phyloP scores from a whole-genome alignment of 2,329 filamentous ascomycete species.

The Tolypocladium ovalisporum region DNA sequence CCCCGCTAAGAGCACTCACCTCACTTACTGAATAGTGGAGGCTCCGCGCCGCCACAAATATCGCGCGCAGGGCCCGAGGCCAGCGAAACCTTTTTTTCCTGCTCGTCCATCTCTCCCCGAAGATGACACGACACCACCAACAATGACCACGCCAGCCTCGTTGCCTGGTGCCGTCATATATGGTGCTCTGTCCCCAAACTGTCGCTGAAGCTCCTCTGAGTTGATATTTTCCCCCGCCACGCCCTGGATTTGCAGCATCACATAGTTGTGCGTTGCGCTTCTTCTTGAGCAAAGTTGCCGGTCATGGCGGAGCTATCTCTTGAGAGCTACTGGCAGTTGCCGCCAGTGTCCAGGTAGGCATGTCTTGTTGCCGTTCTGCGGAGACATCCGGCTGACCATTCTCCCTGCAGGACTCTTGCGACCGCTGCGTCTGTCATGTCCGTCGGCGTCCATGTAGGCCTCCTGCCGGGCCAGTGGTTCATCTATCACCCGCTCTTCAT shows the following conservation, averaged over 20 bases:
- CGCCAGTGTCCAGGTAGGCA: slow-evolving; percentile 31
- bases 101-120: slow-evolving; percentile 8
- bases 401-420: slow-evolving; percentile 51
- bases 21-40: slow-evolving; percentile 9
- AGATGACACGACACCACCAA: slow-evolving; percentile 24
- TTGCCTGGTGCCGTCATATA: slow-evolving; percentile 14
- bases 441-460: slow-evolving; percentile 41
- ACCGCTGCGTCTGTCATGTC: slow-evolving; percentile 52
- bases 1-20: slow-evolving; percentile 6
- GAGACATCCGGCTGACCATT: slow-evolving; percentile 9
- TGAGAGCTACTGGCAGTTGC: slow-evolving; percentile 27
- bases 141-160: slow-evolving; percentile 18
- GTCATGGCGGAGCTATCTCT: slow-evolving; percentile 19
- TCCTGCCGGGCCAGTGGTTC: slow-evolving; percentile 40
- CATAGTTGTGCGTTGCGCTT: neutral
- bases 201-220: slow-evolving; percentile 4
- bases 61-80: neutral
- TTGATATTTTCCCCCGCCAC: slow-evolving; percentile 7
- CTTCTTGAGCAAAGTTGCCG: slow-evolving; percentile 19
- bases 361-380: neutral
- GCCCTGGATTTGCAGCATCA: neutral
- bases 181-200: slow-evolving; percentile 8
- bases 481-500: slow-evolving; percentile 41
- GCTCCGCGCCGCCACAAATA: neutral
- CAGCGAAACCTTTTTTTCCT: slow-evolving; percentile 8